Evolutionary conservation across 768 basidiomycete species (phyloP).

Genomic region (Kondoa malvinella): DNA sequence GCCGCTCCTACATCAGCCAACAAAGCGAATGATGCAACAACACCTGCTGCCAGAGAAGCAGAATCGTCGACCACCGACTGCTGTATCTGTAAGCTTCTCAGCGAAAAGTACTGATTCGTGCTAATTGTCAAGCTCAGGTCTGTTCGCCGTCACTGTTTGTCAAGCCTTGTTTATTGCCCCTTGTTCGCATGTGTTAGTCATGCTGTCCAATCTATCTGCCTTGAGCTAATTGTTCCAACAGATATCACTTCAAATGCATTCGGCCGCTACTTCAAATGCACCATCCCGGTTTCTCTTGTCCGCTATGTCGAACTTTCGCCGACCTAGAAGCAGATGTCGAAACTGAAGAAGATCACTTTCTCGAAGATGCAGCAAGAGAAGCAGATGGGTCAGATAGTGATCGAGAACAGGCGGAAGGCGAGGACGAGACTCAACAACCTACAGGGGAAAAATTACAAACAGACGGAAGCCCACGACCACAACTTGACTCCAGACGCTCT

Average conservation of each 20-base stretch:
- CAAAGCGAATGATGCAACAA: constrained; percentile 7
- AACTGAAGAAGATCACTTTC: constrained; percentile 35
- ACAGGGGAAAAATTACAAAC: no score
- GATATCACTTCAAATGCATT: constrained; percentile 45
- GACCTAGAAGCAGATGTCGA: constrained; percentile 94
- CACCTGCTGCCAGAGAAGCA: constrained; percentile 9
- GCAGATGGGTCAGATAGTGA: constrained; percentile 8
- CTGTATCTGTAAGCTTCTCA: constrained; percentile 63
- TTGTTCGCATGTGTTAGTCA: constrained; percentile 38
- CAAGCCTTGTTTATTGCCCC: constrained; percentile 96
- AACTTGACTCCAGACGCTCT: no score
- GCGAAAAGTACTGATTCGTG: neutral
- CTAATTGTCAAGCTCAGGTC: constrained; percentile 35
- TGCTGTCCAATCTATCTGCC: no score
- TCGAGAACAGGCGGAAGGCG: constrained; percentile 6
- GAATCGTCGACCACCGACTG: constrained; percentile 48
- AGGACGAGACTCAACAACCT: neutral
- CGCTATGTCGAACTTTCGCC: constrained; percentile 83
- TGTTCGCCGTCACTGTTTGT: constrained; percentile 77
- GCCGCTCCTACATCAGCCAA: constrained; percentile 23
- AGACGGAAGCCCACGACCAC: no score
- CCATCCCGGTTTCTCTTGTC: constrained; percentile 84
- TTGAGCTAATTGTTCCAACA: no score
- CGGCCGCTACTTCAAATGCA: constrained; percentile 74
- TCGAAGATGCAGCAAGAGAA: constrained; percentile 9